Conservation (phyloP, 2,329 filamentous ascomycete genomes). For the Alternaria gansuensis region DNA sequence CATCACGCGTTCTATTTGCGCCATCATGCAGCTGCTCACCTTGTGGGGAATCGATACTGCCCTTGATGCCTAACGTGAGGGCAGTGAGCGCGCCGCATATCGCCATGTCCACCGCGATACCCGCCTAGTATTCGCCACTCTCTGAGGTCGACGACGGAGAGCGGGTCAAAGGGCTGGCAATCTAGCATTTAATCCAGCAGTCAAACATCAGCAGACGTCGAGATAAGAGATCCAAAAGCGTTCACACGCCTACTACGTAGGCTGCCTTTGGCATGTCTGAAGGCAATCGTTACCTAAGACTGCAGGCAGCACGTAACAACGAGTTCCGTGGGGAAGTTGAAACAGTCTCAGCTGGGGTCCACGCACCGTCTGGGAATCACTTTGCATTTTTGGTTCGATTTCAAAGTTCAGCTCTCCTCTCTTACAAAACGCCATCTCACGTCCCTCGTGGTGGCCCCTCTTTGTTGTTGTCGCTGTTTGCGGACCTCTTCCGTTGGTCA, state of each 20-base stretch:
- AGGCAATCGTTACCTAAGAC: neutral
- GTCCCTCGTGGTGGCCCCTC: constrained; percentile 1
- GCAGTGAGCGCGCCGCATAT: constrained; percentile 10
- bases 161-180: constrained; percentile 15
- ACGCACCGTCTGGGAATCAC: neutral
- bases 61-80: constrained; percentile 6
- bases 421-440: neutral
- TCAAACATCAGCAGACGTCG: constrained; percentile 1
- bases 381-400: neutral
- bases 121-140: constrained; percentile 19
- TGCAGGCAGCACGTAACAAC: neutral
- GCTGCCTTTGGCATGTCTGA: neutral
- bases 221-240: neutral
- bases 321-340: neutral
- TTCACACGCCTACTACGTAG: neutral
- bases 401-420: neutral
- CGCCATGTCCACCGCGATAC: constrained; percentile 18
- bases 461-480: constrained; percentile 12
- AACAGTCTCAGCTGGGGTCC: neutral
- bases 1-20: constrained; percentile 34
- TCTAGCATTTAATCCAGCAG: neutral
- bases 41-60: constrained; percentile 24
- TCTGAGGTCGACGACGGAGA: constrained; percentile 12
- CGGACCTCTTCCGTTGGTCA: constrained; percentile 18
- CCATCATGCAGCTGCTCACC: constrained; percentile 34